Conservation (phyloP, 371 early-diverging fungal genomes). For the Furculomyces boomerangus region DNA sequence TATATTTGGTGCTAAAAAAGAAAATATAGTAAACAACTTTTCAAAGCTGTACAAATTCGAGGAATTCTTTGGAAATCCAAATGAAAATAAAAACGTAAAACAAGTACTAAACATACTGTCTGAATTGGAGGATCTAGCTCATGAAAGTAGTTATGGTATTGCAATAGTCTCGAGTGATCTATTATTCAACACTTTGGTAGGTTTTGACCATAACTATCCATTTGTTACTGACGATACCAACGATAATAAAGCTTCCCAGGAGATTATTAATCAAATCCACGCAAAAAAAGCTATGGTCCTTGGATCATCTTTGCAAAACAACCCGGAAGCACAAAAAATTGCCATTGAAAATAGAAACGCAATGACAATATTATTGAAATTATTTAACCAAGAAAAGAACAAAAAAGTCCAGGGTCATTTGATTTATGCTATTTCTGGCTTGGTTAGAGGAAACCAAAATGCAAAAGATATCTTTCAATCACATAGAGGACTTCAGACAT, state of each 20-base stretch:
- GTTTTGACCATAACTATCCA: conserved; percentile 3
- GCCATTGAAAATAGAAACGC: conserved; percentile 11
- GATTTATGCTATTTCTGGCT: conserved; percentile 28
- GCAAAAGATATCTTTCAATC: conserved; percentile 17
- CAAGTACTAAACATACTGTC: not conserved
- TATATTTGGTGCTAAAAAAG: not conserved
- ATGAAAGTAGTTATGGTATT: conserved; percentile 21
- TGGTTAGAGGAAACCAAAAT: conserved; percentile 25
- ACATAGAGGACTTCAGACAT: conserved; percentile 21
- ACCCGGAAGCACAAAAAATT: conserved; percentile 22
- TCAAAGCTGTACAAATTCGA: not conserved
- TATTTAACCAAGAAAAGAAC: conserved; percentile 18
- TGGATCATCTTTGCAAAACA: conserved; percentile 25
- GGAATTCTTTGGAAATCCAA: not conserved
- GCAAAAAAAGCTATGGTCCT: conserved; percentile 6
- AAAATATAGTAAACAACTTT: no score
- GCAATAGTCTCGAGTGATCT: not conserved
- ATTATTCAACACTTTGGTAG: conserved; percentile 19
- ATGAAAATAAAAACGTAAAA: not conserved
- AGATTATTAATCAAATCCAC: not conserved
- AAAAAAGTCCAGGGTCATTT: conserved; percentile 19
- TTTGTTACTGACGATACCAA: not conserved
- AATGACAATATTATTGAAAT: conserved; percentile 15
- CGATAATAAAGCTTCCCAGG: not conserved
- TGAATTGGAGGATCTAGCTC: conserved; percentile 22